Evolutionary conservation across 345 rosid species (phyloP).

Genomic region (Punica granatum): DNA sequence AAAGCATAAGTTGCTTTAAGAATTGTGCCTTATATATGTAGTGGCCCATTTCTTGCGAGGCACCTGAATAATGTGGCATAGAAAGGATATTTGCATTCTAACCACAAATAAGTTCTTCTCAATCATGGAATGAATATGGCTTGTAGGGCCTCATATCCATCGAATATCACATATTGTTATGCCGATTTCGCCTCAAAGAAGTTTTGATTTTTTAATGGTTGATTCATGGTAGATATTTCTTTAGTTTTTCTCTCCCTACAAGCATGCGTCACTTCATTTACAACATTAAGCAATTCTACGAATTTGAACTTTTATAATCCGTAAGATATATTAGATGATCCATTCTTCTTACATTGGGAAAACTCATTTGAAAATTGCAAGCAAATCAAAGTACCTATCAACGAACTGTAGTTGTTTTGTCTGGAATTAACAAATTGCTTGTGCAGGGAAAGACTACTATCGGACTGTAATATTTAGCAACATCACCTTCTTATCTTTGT

Average conservation of each 20-base stretch:
- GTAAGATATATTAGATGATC: neutral
- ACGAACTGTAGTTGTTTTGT: constrained; percentile 50
- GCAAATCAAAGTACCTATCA: constrained; percentile 68
- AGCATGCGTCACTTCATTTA: neutral
- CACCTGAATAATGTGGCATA: neutral
- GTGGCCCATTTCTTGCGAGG: neutral
- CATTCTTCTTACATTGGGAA: neutral
- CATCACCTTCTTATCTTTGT: neutral
- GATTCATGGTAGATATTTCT: constrained; percentile 86
- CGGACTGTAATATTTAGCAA: constrained; percentile 30
- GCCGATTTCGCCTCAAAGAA: constrained; percentile 63
- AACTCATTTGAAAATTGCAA: constrained; percentile 18
- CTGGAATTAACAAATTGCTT: constrained; percentile 51
- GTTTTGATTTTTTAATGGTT: constrained; percentile 81
- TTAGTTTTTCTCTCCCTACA: neutral
- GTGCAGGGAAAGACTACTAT: constrained; percentile 18
- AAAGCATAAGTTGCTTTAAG: neutral
- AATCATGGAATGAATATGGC: neutral
- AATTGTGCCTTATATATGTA: neutral
- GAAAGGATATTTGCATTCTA: neutral
- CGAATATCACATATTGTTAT: constrained; percentile 63
- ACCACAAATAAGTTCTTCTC: neutral
- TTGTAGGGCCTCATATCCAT: constrained; percentile 68
- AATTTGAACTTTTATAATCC: neutral
- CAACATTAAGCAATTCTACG: neutral